phyloP scores from a whole-genome alignment of 495 filamentous ascomycete genomes.

The Podospora pseudocomata region DNA sequence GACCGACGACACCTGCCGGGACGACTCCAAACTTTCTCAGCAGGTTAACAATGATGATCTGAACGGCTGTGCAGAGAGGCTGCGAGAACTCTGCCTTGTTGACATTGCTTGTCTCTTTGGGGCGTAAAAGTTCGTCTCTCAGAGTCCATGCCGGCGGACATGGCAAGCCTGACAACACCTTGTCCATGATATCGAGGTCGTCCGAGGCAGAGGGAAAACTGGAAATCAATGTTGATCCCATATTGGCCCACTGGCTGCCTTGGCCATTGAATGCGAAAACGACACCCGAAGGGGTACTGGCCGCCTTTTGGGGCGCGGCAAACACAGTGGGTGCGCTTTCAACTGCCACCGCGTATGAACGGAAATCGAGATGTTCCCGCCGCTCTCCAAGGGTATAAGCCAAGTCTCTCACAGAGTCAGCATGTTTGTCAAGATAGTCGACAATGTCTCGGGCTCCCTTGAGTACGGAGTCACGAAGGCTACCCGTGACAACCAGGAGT shows the following conservation, averaged over 20 bases:
- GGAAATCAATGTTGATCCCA: slow-evolving; percentile 15
- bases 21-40: slow-evolving; percentile 40
- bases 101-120: slow-evolving; percentile 19
- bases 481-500: not conserved
- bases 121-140: slow-evolving; percentile 6
- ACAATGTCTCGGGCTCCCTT: not conserved
- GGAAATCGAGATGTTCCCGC: slow-evolving; percentile 15
- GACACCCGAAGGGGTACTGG: not conserved
- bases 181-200: slow-evolving; percentile 9
- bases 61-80: slow-evolving; percentile 48
- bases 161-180: slow-evolving; percentile 12
- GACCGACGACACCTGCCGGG: slow-evolving; percentile 50
- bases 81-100: slow-evolving; percentile 41
- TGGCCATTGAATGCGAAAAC: slow-evolving; percentile 24
- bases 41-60: slow-evolving; percentile 47
- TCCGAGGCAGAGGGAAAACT: slow-evolving; percentile 5
- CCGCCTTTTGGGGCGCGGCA: slow-evolving; percentile 3
- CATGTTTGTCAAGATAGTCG: slow-evolving; percentile 25
- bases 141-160: slow-evolving; percentile 9
- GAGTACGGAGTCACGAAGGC: too few relatives aligned
- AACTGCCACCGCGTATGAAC: slow-evolving; percentile 7
- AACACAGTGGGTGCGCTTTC: not conserved
- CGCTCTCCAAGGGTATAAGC: slow-evolving; percentile 24
- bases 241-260: slow-evolving; percentile 22
- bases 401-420: slow-evolving; percentile 20